phyloP scores from a whole-genome alignment of 768 basidiomycete genomes.

The Lyophyllum atratum region DNA sequence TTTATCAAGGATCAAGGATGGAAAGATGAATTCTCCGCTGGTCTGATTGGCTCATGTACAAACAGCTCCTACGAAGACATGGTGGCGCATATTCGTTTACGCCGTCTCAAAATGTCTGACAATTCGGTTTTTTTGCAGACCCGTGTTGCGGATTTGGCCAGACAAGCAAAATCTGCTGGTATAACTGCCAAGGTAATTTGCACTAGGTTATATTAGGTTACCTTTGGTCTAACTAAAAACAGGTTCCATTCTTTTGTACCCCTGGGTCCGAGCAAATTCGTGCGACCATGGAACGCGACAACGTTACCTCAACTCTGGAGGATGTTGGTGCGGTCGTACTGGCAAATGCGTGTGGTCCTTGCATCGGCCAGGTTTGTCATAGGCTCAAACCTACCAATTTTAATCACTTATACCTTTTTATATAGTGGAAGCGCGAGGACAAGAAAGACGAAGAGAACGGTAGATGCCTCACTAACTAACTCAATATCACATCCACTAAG shows the following conservation, averaged over 20 bases:
- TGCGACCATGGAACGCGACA: constrained; percentile 95
- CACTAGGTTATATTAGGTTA: background rate
- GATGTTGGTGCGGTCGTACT: constrained; percentile 93
- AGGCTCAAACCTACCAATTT: constrained; percentile 1
- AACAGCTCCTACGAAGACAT: constrained; percentile 98
- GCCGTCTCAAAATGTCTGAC: constrained; percentile 7
- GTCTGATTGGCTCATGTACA: constrained; percentile 97
- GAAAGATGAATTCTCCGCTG: constrained; percentile 91
- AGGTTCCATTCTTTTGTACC: constrained; percentile 86
- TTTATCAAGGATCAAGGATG: constrained; percentile 86
- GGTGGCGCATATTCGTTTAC: constrained; percentile 42
- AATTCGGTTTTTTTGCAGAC: constrained; percentile 51
- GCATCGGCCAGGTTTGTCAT: constrained; percentile 82
- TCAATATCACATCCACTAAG: constrained; percentile 2
- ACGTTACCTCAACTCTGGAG: constrained; percentile 78
- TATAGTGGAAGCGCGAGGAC: constrained; percentile 90
- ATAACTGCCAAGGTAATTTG: constrained; percentile 67
- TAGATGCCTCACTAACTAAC: constrained; percentile 30
- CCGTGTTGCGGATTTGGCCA: constrained; percentile 86
- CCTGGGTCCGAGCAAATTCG: constrained; percentile 96
- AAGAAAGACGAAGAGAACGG: constrained; percentile 90
- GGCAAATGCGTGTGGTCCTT: constrained; percentile 98
- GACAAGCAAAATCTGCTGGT: constrained; percentile 85
- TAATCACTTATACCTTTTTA: constrained; percentile 7
- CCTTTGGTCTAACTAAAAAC: constrained; percentile 9